Conservation (phyloP, 1,284 basidiomycete species). For the Porogramme epimiltina region DNA sequence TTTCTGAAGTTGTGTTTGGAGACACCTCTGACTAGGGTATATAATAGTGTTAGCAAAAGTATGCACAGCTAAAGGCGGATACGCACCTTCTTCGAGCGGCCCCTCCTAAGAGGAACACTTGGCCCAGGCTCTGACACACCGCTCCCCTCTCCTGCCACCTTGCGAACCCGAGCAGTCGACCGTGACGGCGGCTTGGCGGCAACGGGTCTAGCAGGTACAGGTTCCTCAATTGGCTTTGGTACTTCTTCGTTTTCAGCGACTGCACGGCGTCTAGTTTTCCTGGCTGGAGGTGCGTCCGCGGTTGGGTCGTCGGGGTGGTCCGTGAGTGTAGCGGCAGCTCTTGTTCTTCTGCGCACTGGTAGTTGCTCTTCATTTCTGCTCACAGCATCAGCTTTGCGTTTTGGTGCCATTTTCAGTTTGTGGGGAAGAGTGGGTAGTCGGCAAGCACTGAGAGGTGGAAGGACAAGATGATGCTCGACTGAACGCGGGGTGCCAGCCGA, state of each 20-base stretch:
- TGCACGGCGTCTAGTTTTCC: constrained; percentile 1
- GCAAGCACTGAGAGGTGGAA: neutral
- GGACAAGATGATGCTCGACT: neutral
- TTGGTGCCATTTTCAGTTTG: constrained; percentile 40
- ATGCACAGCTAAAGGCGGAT: too few species aligned
- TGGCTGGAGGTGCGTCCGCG: constrained; percentile 5
- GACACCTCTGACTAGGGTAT: neutral
- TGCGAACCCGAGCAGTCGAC: constrained; percentile 7
- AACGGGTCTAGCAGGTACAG: neutral
- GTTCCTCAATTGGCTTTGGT: neutral
- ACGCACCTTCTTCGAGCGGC: constrained; percentile 12
- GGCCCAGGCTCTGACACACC: constrained; percentile 3
- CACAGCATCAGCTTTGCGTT: constrained; percentile 45
- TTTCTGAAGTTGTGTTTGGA: neutral
- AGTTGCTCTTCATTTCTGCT: constrained; percentile 14
- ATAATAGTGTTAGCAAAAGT: neutral
- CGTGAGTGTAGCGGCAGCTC: constrained; percentile 15
- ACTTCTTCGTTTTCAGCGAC: constrained; percentile 6
- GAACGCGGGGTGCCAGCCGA: neutral
- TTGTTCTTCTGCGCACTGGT: constrained; percentile 23
- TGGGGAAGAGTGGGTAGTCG: neutral
- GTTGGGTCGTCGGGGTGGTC: neutral
- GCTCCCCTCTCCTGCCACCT: neutral
- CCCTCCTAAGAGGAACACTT: constrained; percentile 6
- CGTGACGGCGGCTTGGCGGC: neutral